Conservation (phyloP, 129 eudicot species). For the Helichrysum umbraculigerum region DNA sequence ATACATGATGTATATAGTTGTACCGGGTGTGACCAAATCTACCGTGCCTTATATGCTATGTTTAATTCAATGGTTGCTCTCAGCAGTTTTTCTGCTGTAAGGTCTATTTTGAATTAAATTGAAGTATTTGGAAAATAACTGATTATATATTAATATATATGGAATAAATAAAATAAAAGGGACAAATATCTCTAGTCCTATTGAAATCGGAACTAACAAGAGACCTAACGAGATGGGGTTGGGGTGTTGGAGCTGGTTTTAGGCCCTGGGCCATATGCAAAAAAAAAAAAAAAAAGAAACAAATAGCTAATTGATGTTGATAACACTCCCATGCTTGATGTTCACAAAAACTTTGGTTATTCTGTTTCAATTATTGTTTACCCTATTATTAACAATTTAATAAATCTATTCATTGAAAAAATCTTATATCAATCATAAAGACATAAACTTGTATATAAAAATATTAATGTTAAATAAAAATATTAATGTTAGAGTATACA, state of each 20-base stretch:
- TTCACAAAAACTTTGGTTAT: conserved; percentile 18
- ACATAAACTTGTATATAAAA: not conserved
- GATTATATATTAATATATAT: no score
- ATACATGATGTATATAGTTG: not conserved
- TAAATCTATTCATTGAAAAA: conserved; percentile 4
- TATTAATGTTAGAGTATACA: no score
- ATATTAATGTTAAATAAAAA: not conserved
- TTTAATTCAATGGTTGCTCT: no score
- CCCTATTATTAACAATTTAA: not conserved
- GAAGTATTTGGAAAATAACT: no score
- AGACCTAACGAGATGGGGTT: no score
- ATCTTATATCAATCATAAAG: conserved; percentile 2
- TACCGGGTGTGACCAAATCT: not conserved
- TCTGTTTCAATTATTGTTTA: conserved; percentile 18
- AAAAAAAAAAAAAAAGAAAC: conserved; percentile 5
- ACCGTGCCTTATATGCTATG: not conserved
- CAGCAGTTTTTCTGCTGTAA: no score
- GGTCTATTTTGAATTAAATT: no score
- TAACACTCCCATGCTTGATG: conserved; percentile 26
- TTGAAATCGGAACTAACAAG: no score
- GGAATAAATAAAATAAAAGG: no score
- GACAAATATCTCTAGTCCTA: no score
- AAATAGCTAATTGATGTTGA: conserved; percentile 30
- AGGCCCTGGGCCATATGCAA: no score
- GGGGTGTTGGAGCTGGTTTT: no score